Conservation (phyloP, 108 stramenopile genomes). For the Cyclotella atomus region DNA sequence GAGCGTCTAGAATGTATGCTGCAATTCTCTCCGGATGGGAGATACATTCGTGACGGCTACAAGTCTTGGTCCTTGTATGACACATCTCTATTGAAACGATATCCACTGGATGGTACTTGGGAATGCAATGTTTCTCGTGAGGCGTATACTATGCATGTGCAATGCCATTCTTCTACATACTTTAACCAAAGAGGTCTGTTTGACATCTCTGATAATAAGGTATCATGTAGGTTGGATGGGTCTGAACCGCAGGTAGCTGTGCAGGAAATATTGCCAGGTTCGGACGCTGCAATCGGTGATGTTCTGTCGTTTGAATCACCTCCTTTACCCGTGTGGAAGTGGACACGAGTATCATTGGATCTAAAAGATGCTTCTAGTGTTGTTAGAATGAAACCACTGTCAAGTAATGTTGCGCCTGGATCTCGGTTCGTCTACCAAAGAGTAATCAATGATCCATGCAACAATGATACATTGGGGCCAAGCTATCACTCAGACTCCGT, state of each 20-base stretch:
- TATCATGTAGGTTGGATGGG: conserved; percentile 13
- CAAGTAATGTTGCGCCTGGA: background rate
- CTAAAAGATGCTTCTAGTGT: background rate
- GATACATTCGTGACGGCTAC: conserved; percentile 54
- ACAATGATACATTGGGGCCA: conserved; percentile 22
- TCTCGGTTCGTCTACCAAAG: conserved; percentile 16
- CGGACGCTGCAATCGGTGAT: too few species aligned
- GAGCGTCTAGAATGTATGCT: conserved; percentile 30
- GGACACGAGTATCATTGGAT: conserved; percentile 32
- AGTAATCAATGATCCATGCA: conserved; percentile 1
- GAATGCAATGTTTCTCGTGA: conserved; percentile 28
- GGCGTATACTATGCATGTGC: conserved; percentile 19
- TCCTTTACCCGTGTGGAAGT: too few species aligned
- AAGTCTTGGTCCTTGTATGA: conserved; percentile 36
- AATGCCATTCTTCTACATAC: conserved; percentile 20
- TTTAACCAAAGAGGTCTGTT: conserved; percentile 5
- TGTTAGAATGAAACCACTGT: background rate
- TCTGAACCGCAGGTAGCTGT: conserved; percentile 25
- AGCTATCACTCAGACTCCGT: conserved; percentile 48
- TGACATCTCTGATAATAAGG: conserved; percentile 6
- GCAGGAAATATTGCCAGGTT: conserved; percentile 36
- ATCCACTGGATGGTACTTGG: conserved; percentile 66
- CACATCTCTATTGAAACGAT: conserved; percentile 5
- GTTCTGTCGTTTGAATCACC: too few species aligned
- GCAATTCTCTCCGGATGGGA: conserved; percentile 57